A percentile compares a stretch with the other conserved stretches of the same genome.
These are phyloP conservation scores for Sabuloglossum arenarium DNA, from an alignment of 495 filamentous ascomycete genomes.

Conservation along the genomic window DNA sequence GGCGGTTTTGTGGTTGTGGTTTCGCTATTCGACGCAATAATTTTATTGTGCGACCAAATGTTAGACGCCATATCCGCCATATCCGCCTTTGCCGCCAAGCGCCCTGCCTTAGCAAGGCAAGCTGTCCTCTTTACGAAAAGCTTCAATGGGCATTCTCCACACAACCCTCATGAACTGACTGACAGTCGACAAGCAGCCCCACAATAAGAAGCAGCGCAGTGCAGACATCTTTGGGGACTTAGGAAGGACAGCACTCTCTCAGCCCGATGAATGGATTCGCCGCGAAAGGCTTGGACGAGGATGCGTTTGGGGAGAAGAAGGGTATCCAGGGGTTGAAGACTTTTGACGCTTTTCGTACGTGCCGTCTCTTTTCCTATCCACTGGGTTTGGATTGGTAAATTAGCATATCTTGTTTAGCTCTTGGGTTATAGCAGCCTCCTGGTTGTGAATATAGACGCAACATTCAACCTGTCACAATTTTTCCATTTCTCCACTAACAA, in stretches of 20 bases:
- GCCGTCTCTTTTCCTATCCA: not conserved
- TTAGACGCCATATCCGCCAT: too few relatives aligned
- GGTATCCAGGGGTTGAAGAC: constrained; percentile 44
- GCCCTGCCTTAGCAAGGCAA: not conserved
- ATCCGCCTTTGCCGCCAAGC: not conserved
- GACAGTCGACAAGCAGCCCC: not conserved
- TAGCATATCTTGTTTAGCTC: not conserved
- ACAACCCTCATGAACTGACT: not conserved
- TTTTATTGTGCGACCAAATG: too few relatives aligned
- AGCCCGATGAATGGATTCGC: constrained; percentile 48
- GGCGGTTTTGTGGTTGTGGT: not conserved
- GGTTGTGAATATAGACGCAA: too few relatives aligned
- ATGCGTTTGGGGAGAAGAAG: constrained; percentile 54
- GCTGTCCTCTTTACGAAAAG: not conserved
- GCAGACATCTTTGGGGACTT: not conserved
- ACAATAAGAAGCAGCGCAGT: too few relatives aligned
- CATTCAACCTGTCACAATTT: too few relatives aligned
- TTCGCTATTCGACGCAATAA: not conserved
- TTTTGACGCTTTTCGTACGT: constrained; percentile 95
- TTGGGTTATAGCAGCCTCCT: too few relatives aligned
- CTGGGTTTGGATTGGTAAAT: not conserved
- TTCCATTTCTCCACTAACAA: not conserved
- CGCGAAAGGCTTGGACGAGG: constrained; percentile 50
- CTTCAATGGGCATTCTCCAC: not conserved
- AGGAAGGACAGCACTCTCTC: constrained; percentile 4